A percentile compares a stretch with the other conserved stretches of the same genome.
These are phyloP conservation scores for Codiaeum variegatum DNA, from an alignment of 441 rosid genomes.

Conservation along the genomic window DNA sequence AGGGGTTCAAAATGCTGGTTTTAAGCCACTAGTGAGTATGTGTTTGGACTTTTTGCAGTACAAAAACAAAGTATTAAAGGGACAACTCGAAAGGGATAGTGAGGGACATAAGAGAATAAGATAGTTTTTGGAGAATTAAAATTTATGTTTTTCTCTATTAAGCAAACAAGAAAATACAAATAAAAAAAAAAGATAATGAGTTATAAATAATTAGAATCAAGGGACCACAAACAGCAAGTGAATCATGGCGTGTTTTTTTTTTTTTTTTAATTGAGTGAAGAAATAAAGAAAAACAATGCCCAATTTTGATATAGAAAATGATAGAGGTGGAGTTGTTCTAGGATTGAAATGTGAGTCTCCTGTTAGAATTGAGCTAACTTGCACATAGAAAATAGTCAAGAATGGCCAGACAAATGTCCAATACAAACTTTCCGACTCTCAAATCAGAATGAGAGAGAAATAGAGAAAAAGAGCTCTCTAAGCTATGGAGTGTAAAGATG, in stretches of 20 bases:
- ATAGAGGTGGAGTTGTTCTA: no score
- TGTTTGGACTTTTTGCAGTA: not conserved
- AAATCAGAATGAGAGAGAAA: no score
- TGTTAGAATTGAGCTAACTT: no score
- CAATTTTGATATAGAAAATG: not conserved
- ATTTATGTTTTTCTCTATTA: not conserved
- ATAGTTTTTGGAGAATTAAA: not conserved
- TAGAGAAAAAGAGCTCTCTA: no score
- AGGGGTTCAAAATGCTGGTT: not conserved
- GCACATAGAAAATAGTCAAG: no score
- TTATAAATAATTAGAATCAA: slow-evolving; percentile 8
- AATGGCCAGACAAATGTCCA: no score
- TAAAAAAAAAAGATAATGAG: not conserved
- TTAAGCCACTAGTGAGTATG: not conserved
- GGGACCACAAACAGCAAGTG: slow-evolving; percentile 26
- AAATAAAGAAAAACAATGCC: not conserved
- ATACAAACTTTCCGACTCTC: no score
- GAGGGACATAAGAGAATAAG: slow-evolving; percentile 24
- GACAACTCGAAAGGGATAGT: slow-evolving; percentile 29
- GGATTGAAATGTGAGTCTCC: no score
- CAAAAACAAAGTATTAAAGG: slow-evolving; percentile 12
- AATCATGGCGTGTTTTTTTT: not conserved
- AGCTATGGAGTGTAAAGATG: no score
- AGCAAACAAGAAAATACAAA: not conserved
- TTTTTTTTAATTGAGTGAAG: no score